These are phyloP conservation scores for Hypoxylon cercidicola DNA, from an alignment of 495 filamentous ascomycete genomes.

Conservation along the genomic window DNA sequence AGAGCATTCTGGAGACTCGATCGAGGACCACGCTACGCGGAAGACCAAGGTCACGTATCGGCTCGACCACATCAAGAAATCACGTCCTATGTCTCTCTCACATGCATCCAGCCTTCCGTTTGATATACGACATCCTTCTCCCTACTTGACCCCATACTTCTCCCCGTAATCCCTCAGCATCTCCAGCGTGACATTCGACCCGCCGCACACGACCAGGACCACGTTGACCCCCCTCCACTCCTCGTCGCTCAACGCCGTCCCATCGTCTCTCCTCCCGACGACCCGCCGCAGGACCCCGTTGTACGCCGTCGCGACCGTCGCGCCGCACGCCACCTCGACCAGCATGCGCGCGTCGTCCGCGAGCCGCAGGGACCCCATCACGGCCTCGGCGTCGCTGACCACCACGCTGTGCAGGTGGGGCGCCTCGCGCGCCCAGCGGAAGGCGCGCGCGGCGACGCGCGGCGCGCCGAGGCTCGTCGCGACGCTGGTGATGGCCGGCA, in stretches of 20 bases:
- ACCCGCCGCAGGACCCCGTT: constrained; percentile 69
- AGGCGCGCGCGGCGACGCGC: constrained; percentile 76
- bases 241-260: constrained; percentile 59
- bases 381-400: constrained; percentile 82
- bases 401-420: constrained; percentile 69
- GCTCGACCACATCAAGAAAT: too few species aligned
- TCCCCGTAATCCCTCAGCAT: constrained; percentile 71
- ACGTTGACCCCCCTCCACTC: constrained; percentile 71
- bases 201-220: constrained; percentile 89
- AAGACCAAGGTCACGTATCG: too few species aligned
- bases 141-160: constrained; percentile 56
- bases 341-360: constrained; percentile 84
- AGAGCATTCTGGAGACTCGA: too few species aligned
- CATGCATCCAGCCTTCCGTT: neutral
- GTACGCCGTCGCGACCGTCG: constrained; percentile 75
- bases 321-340: constrained; percentile 86
- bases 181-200: constrained; percentile 76
- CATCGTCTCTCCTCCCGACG: constrained; percentile 54
- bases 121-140: neutral
- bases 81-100: too few species aligned
- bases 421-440: constrained; percentile 63
- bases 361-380: constrained; percentile 76
- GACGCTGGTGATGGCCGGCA: constrained; percentile 81
- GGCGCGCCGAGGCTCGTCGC: constrained; percentile 82
- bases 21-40: too few species aligned